Base-by-base conservation (phyloP, 2,329 filamentous ascomycete species). In the Stagonosporopsis chrysanthemi region DNA sequence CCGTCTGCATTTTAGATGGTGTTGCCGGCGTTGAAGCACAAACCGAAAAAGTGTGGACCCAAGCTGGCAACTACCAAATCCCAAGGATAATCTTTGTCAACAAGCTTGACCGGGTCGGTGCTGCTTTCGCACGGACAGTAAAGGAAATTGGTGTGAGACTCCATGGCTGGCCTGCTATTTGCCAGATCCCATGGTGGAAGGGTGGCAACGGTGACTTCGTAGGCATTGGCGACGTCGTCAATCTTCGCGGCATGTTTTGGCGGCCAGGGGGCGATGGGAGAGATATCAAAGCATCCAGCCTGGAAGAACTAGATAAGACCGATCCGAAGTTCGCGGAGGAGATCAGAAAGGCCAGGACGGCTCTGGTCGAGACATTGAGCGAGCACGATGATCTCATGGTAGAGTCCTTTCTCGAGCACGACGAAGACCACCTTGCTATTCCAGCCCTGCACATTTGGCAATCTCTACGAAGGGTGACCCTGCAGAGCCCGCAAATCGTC, bases 11-110 rank as follows among this genome's bases (percentile, higher is more conserved):
- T 68, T 86, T 97, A 7, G 92, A 97, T 73, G 92, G 91, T 0
- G 92, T 97, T 35, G 92, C 94, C 59, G 92, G 92, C 1, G 95
- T 99, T 22, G 95, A 99, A 77, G 94, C 95, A 1, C 95, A 98
- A 74, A 98, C 95, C 0, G 95, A 99, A 74, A 89, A 96, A 67
- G 95, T 99, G 3, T 99, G 95, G 95, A 84, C 86, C 14, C 95
- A 97, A 62, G 93, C 95, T 6, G 91, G 90, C 49, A 87, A 88
- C 42, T 96, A 96, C 73, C 83, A 83, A 22, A 96, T 98, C 38
- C 95, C 95, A 0, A 84, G 92, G 29, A 86, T 95, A 52, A 82
- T 92, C 45, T 94, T 88, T 63, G 84, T 95, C 67, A 96, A 96
- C 78, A 96, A 96, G 75, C 84, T 95, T 2, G 91, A 96, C 73